Percentiles rank a stretch among this genome's conserved stretches.
These are phyloP conservation scores for Arachis hypogaea DNA, from an alignment of 306 rosid species.

Conservation along the genomic window DNA sequence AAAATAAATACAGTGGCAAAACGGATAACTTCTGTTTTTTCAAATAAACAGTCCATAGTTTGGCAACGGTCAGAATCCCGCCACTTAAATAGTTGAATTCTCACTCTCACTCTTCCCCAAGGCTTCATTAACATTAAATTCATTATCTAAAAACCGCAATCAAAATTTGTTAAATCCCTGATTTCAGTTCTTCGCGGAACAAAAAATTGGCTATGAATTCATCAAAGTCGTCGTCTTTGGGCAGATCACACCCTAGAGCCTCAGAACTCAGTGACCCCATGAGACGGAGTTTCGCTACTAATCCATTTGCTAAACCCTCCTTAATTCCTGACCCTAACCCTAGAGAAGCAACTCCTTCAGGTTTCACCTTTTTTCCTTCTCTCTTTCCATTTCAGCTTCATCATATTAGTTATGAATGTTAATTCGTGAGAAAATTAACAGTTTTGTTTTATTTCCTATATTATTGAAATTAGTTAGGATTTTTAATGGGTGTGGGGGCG, in stretches of 20 bases:
- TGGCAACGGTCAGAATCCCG: not conserved
- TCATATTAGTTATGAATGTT: not conserved
- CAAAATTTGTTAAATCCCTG: not conserved
- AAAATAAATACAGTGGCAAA: too few relatives aligned
- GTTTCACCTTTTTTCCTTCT: slow-evolving; percentile 32
- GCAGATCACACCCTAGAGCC: slow-evolving; percentile 57
- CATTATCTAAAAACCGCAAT: slow-evolving; percentile 9
- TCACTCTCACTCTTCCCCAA: not conserved
- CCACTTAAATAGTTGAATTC: not conserved
- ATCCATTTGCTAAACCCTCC: slow-evolving; percentile 70
- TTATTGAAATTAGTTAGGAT: not conserved
- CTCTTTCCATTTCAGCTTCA: not conserved
- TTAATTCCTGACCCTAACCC: slow-evolving; percentile 41
- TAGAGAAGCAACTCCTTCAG: slow-evolving; percentile 60
- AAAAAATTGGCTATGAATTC: slow-evolving; percentile 49
- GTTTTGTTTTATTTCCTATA: not conserved
- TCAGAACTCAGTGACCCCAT: slow-evolving; percentile 62
- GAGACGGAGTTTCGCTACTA: slow-evolving; percentile 75
- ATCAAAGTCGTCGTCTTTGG: slow-evolving; percentile 50
- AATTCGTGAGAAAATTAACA: not conserved
- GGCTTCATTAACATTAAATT: slow-evolving; percentile 15
- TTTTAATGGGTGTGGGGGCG: not conserved
- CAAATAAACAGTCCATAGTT: not conserved
- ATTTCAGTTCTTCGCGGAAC: not conserved
- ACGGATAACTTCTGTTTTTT: not conserved